These are phyloP conservation scores for Sclerotinia sclerotiorum DNA, from an alignment of 2,329 filamentous ascomycete species.

Conservation along the genomic window DNA sequence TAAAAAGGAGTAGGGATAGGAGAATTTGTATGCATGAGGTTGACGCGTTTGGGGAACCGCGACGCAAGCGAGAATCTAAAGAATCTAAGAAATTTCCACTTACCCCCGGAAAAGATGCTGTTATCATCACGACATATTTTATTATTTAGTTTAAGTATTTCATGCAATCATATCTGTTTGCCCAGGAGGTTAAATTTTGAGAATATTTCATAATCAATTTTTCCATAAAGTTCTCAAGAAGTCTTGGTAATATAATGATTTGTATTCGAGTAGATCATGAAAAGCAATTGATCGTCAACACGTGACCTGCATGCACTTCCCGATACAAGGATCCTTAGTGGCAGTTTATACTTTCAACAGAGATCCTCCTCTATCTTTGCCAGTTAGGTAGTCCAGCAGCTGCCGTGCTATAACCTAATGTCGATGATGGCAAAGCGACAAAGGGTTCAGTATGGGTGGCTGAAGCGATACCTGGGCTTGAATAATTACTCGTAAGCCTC, in stretches of 20 bases:
- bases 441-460: slow-evolving; percentile 32
- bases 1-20: not conserved
- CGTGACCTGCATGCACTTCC: slow-evolving; percentile 23
- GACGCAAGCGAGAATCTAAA: slow-evolving; percentile 22
- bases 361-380: not conserved
- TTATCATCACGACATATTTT: slow-evolving; percentile 2
- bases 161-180: not conserved
- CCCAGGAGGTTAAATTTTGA: not conserved
- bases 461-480: slow-evolving; percentile 28
- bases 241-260: not conserved
- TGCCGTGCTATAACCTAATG: slow-evolving; percentile 16
- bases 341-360: not conserved
- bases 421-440: slow-evolving; percentile 29
- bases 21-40: slow-evolving; percentile 19
- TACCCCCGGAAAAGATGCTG: slow-evolving; percentile 11
- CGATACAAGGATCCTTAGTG: slow-evolving; percentile 4
- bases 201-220: not conserved
- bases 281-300: slow-evolving; percentile 10
- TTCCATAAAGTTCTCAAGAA: not conserved
- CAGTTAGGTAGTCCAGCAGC: slow-evolving; percentile 17
- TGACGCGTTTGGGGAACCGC: slow-evolving; percentile 25
- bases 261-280: not conserved
- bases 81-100: slow-evolving; percentile 16
- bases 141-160: not conserved
- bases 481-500: slow-evolving; percentile 30